phyloP scores from a whole-genome alignment of 495 filamentous ascomycete genomes.

The Xylaria acuta region DNA sequence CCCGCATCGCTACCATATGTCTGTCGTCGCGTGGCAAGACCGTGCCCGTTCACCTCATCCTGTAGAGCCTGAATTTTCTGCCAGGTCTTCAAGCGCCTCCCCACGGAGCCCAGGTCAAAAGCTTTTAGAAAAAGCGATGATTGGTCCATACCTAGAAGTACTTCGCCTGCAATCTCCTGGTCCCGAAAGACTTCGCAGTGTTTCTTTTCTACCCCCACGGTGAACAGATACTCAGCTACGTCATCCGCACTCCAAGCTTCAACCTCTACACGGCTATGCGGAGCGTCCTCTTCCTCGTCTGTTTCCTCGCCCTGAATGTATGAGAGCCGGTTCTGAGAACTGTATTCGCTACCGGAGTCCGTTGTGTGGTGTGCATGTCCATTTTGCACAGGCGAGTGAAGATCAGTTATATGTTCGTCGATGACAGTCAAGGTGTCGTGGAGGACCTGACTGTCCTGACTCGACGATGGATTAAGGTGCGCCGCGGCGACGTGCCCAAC shows the following conservation, averaged over 20 bases:
- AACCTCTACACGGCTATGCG: constrained; percentile 68
- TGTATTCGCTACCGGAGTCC: constrained; percentile 90
- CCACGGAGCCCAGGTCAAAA: constrained; percentile 91
- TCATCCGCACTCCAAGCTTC: constrained; percentile 75
- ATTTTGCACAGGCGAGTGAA: constrained; percentile 71
- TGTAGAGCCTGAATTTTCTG: constrained; percentile 89
- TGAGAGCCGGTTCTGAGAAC: constrained; percentile 79
- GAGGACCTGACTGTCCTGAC: constrained; percentile 79
- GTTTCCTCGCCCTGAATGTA: constrained; percentile 91
- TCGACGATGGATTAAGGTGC: constrained; percentile 42
- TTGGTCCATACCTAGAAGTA: constrained; percentile 93
- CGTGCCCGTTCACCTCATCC: constrained; percentile 69
- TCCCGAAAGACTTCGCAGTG: constrained; percentile 95
- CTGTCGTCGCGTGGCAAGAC: constrained; percentile 46
- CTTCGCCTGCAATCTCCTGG: constrained; percentile 94
- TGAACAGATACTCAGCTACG: constrained; percentile 85
- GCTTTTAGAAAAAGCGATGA: constrained; percentile 91
- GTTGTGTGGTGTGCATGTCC: constrained; percentile 61
- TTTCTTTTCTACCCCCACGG: constrained; percentile 75
- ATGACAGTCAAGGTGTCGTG: constrained; percentile 97
- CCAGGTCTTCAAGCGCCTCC: constrained; percentile 89
- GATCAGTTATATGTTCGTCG: constrained; percentile 95
- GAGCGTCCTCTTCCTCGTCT: constrained; percentile 68
- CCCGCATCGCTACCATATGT: constrained; percentile 62
- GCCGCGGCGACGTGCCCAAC: constrained; percentile 24